These are phyloP conservation scores for Hyaloscypha bicolor DNA, from an alignment of 495 filamentous ascomycete genomes.

Conservation along the genomic window DNA sequence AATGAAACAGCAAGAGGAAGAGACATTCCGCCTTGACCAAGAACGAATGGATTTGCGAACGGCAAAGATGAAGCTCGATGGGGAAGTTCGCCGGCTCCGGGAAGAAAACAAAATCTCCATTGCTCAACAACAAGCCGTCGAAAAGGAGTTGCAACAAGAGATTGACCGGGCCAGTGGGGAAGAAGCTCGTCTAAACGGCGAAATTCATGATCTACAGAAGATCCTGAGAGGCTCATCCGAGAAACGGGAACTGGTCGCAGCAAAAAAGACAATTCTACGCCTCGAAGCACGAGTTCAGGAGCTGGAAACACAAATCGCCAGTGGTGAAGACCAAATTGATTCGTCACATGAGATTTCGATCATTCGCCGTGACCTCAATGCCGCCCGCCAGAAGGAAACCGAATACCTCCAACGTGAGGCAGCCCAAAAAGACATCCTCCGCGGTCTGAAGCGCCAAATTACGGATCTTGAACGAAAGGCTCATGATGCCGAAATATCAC, in stretches of 20 bases:
- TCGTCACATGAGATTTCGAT: conserved; percentile 58
- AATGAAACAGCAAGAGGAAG: conserved; percentile 49
- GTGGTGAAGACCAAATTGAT: conserved; percentile 38
- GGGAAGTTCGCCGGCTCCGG: conserved; percentile 57
- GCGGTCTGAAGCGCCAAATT: conserved; percentile 50
- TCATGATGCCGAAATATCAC: conserved; percentile 46
- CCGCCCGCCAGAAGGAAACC: conserved; percentile 64
- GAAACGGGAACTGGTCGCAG: conserved; percentile 37
- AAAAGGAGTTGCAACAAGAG: conserved; percentile 32
- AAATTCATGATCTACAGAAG: conserved; percentile 53
- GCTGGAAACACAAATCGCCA: conserved; percentile 48
- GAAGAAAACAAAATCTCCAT: conserved; percentile 56
- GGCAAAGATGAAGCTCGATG: conserved; percentile 59
- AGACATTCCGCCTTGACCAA: conserved; percentile 58
- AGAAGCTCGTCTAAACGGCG: conserved; percentile 51
- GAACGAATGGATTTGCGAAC: conserved; percentile 65
- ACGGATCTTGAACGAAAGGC: conserved; percentile 49
- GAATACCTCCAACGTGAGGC: conserved; percentile 64
- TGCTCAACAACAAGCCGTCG: conserved; percentile 52
- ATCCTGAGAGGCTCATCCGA: conserved; percentile 41
- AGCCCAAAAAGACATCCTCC: conserved; percentile 56
- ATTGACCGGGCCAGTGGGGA: conserved; percentile 51
- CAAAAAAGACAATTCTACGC: conserved; percentile 58
- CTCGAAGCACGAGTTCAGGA: conserved; percentile 61
- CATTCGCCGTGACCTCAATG: conserved; percentile 61